Evolutionary conservation across 768 basidiomycete genomes (phyloP).

Genomic region (Tremella yokohamensis): DNA sequence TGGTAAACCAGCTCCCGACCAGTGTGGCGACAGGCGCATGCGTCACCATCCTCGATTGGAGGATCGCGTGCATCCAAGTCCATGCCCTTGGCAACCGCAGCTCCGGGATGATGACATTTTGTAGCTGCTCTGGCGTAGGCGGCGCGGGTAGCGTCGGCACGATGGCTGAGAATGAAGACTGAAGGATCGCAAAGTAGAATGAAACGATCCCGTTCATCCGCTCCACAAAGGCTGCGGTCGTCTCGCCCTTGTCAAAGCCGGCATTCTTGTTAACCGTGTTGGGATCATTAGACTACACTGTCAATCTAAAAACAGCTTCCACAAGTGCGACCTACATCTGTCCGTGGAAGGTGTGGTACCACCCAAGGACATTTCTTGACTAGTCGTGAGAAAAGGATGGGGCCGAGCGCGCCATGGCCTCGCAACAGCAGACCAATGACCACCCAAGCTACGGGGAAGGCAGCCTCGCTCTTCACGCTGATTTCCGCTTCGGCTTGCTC

Average conservation of each 20-base stretch:
- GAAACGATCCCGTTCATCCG: conserved; percentile 77
- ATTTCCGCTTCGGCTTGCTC: conserved; percentile 93
- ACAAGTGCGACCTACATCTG: conserved; percentile 52
- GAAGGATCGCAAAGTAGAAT: conserved; percentile 75
- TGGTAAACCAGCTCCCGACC: conserved; percentile 34
- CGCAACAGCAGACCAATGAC: conserved; percentile 63
- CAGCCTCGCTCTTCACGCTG: conserved; percentile 78
- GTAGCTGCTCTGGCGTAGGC: conserved; percentile 36
- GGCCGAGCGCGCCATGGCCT: conserved; percentile 60
- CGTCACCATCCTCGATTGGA: conserved; percentile 23
- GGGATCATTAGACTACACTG: conserved; percentile 51
- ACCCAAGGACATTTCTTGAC: conserved; percentile 88
- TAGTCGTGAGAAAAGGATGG: conserved; percentile 77
- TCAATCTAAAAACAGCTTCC: background rate
- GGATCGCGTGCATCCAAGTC: conserved; percentile 41
- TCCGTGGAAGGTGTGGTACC: conserved; percentile 61
- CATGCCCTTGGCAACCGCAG: conserved; percentile 40
- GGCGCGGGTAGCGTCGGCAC: conserved; percentile 20
- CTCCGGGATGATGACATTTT: conserved; percentile 24
- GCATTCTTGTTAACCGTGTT: conserved; percentile 51
- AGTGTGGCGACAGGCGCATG: conserved; percentile 34
- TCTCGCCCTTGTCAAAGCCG: conserved; percentile 56
- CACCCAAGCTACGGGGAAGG: conserved; percentile 75
- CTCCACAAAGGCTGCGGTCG: conserved; percentile 60
- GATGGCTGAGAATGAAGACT: conserved; percentile 38